Evolutionary conservation across 2,329 filamentous ascomycete species (phyloP), one percentile per base, ranked within the genome.

Genomic region (Paracorniculantispora psalliotae): DNA sequence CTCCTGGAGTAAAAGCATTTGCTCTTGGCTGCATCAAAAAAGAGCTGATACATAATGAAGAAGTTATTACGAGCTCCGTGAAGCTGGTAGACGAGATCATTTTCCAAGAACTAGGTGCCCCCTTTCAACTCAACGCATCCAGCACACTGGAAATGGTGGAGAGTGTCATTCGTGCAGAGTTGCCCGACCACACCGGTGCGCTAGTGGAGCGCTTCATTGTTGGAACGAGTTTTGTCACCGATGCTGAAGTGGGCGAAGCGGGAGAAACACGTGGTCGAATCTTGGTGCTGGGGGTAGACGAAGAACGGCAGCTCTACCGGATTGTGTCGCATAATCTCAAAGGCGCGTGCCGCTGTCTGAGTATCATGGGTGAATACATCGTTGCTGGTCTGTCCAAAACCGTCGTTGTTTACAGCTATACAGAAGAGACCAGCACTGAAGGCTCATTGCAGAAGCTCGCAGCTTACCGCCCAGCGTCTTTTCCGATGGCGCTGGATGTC

Each of bases 361-460:
- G 83, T 2, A 83, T 92, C 58, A 79, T 94, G 62, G 84, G 84
- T 25, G 88, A 88, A 60, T 86, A 88, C 61, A 88, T 99, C 51
- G 88, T 97, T 23, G 91, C 91, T 1, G 92, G 89, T 0, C 79
- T 97, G n/a, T 86, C 91, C 59, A 97, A 97, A 75, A 96, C 92
- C 1, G 87, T 96, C 61, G 77, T 86, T 2, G 70, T 86, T 3
- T 83, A 80, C 63, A 72, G 73, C 17, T 87, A 85, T 60, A 67
- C 69, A 0, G 83, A 87, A 68, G 83, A 75, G 67, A 85, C 81
- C 19, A 79, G 72, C 61, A 83, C 66, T 28, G 79, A 72, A 62
- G 84, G 80, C 56, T 78, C 79, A 47, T 79, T 97, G 10, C 79
- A 81, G 52, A 93, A 90, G 69, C 70, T 89, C 17, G 89, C 90